Evolutionary conservation across 176 grass and related monocot species (phyloP).

Genomic region (Eremochloa ophiuroides): DNA sequence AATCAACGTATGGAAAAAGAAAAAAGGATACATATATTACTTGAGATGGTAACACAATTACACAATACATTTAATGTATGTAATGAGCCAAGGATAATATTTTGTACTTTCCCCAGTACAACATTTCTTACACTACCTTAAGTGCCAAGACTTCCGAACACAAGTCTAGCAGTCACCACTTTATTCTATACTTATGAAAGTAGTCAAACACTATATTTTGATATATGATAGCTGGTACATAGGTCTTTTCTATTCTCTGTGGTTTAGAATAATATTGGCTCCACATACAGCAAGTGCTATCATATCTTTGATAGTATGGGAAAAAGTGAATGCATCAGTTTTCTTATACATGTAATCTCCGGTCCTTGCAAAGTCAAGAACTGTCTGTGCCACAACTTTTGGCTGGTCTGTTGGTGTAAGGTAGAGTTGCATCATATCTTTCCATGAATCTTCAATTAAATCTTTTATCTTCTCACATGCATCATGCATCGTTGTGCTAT

Average conservation of each 20-base stretch:
- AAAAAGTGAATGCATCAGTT: neutral
- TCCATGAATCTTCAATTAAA: slow-evolving; percentile 26
- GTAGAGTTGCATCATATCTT: slow-evolving; percentile 3
- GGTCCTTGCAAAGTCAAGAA: slow-evolving; percentile 9
- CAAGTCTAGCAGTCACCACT: neutral
- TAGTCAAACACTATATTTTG: neutral
- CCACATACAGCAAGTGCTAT: neutral
- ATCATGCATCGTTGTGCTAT: neutral
- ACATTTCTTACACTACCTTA: neutral
- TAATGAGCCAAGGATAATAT: neutral
- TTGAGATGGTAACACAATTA: neutral
- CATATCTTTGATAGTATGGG: slow-evolving; percentile 2
- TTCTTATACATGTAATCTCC: neutral
- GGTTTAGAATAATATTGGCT: neutral
- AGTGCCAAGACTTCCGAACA: neutral
- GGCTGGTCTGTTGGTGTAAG: neutral
- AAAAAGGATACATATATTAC: neutral
- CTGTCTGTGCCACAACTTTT: neutral
- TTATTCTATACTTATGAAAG: neutral
- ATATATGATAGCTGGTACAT: neutral
- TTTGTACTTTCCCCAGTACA: neutral
- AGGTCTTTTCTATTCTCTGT: neutral
- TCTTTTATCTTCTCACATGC: neutral
- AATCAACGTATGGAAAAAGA: neutral
- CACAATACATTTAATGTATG: neutral